phyloP scores from a whole-genome alignment of 106 monocot genomes.

The Acanthochlamys bracteata region DNA sequence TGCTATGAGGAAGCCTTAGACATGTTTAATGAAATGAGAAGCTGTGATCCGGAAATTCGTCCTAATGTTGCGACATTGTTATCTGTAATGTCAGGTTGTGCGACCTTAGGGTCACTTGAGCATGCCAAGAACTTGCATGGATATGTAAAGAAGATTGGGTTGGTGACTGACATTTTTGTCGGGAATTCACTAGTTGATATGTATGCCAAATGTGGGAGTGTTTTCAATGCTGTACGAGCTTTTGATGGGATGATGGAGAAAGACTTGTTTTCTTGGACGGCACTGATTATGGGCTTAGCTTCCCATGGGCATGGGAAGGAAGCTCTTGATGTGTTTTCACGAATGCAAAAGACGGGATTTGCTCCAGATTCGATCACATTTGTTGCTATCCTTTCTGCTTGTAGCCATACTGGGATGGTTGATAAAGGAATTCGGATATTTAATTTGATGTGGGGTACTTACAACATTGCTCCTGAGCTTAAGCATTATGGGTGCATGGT shows the following conservation, averaged over 20 bases:
- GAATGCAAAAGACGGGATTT: constrained; percentile 23
- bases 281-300: constrained; percentile 44
- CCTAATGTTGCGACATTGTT: constrained; percentile 49
- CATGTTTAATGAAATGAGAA: constrained; percentile 40
- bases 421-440: constrained; percentile 30
- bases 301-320: constrained; percentile 33
- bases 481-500: constrained; percentile 54
- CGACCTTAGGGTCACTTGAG: constrained; percentile 32
- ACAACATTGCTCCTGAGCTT: constrained; percentile 21
- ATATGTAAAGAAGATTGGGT: constrained; percentile 34
- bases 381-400: constrained; percentile 42
- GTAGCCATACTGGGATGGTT: constrained; percentile 47
- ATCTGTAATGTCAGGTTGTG: constrained; percentile 31
- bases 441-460: constrained; percentile 25
- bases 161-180: constrained; percentile 24
- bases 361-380: constrained; percentile 34
- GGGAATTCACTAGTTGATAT: constrained; percentile 49
- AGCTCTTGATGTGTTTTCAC: constrained; percentile 27
- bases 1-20: constrained; percentile 21
- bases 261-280: constrained; percentile 54
- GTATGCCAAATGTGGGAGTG: constrained; percentile 53
- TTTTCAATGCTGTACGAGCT: constrained; percentile 14
- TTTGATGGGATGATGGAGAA: constrained; percentile 27
- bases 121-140: constrained; percentile 33
- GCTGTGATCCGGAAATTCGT: not conserved